These are phyloP conservation scores for Corrigiola litoralis DNA, from an alignment of 179 eudicot species.

Conservation along the genomic window DNA sequence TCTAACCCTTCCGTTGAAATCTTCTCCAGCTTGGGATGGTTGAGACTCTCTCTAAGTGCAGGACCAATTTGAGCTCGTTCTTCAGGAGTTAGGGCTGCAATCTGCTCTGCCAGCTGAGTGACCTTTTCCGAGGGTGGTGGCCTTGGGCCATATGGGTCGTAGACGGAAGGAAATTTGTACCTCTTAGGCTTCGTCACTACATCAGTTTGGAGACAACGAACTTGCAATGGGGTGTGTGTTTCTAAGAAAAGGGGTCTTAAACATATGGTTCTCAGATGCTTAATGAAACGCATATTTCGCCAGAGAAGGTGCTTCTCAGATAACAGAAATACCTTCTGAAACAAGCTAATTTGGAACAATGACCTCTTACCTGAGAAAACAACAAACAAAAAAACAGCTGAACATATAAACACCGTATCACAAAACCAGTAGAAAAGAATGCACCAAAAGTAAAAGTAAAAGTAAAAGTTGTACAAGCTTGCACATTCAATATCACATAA, in stretches of 20 bases:
- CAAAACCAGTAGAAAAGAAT: no score
- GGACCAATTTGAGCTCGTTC: slow-evolving; percentile 77
- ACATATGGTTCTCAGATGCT: slow-evolving; percentile 32
- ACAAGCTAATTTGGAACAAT: slow-evolving; percentile 5
- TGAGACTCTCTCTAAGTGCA: slow-evolving; percentile 47
- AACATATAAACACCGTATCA: no score
- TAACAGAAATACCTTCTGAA: no score
- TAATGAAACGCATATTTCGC: slow-evolving; percentile 42
- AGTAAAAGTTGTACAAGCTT: no score
- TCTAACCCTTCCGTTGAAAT: slow-evolving; percentile 70
- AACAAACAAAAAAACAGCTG: no score
- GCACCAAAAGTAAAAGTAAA: no score
- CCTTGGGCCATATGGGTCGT: slow-evolving; percentile 87
- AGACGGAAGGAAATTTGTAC: slow-evolving; percentile 64
- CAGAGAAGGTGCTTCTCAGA: slow-evolving; percentile 2
- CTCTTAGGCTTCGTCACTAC: slow-evolving; percentile 51
- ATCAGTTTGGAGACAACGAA: slow-evolving; percentile 60
- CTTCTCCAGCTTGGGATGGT: slow-evolving; percentile 68
- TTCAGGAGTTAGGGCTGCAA: slow-evolving; percentile 68
- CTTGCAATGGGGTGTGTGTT: slow-evolving; percentile 35
- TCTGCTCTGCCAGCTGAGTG: slow-evolving; percentile 64
- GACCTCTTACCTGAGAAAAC: slow-evolving; percentile 4
- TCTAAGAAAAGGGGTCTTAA: slow-evolving; percentile 21
- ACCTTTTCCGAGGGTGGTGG: slow-evolving; percentile 87
- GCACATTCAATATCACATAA: no score